Base-by-base conservation (phyloP, 352 stramenopile genomes). In the Phytopythium oedochilum region DNA sequence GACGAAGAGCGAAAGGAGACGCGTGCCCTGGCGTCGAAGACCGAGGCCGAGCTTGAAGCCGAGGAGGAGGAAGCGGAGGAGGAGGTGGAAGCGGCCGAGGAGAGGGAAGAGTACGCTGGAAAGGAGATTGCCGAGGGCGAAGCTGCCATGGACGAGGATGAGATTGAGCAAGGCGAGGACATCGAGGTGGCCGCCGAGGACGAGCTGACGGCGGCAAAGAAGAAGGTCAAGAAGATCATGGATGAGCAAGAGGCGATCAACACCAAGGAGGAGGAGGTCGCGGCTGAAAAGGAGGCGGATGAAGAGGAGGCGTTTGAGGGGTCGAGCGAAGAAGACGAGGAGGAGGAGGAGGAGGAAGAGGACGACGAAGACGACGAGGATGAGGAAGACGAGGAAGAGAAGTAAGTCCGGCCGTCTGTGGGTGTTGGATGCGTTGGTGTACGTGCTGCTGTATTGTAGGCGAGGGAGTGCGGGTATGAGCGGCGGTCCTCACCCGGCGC, bases 361-460 rank as follows among this genome's bases (percentile, higher is more conserved):
- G 29, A 29, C n/a, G 47, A 53, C 0, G 29, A 43, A 17, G 47
- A 55, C 20, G 48, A 55, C 3, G 48, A 44, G 22, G 15, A 45
- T 15, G 25, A 55, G 23, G n/a, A 54, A 34, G 17, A 5, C 15
- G 22, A 55, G 49, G 32, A n/a, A 39, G 22, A 15, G 7, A 11
- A 17, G 5, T 14, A 11, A 36, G 32, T 14, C 11, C 14, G 5
- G 10, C 7, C 3, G 47, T 39, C 18, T 12, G 34, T 22, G 20
- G 6, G 20, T 26, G 34, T 28, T 12, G 48, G 32, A 23, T 42
- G 15, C 23, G 49, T 44, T 5, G 3, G 34, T 28, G 23, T 55
- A 23, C 23, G 49, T 45, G 32, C 25, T 32, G 34, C 49, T 55
- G 49, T 55, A 55, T 32, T 53, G 47, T 53, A 53, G n/a, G 47